Base-by-base conservation (phyloP, 331 rosid species). In the Saraca asoca region DNA sequence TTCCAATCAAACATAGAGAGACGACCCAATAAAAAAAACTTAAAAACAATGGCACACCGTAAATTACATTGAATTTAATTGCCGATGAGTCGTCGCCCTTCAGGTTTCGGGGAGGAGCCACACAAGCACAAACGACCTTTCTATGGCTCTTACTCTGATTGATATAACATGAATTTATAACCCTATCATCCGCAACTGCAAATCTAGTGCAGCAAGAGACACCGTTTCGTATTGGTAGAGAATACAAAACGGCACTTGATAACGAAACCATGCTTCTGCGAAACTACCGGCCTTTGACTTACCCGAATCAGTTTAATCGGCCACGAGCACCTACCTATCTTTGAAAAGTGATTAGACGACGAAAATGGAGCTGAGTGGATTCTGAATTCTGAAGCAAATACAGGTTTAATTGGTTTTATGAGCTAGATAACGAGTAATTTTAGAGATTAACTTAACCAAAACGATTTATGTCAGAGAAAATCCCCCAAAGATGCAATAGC, bases 101-200 rank as follows among this genome's bases (percentile, higher is more conserved):
- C 80, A 88, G 58, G 68, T 81, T 77, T 3, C 53, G 82, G 4
- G 96, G 83, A 66, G 97, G 88, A 55, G 89, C 97, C 85, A 85
- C 70, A 82, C 97, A 90, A 75, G 94, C 84, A 76, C 99, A 88
- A 4, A 79, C 58, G 64, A 83, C 57, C 50, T 80, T 84, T 38
- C 80, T 69, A 38, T 42, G 87, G 74, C 71, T 81, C 71, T 33
- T 76, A 24, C 12, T 74, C 68, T 48, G 82, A 31, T 74, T 75
- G 20, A 2, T 65, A 64, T 61, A 42, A 61, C 49, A 42, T 7
- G 78, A 57, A 66, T 24, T 70, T 13, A 51, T 46, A 29, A 51
- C 67, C 73, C 62, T 72, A 10, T n/a, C 69, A 66, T 49, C 52
- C 17, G 57, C 37, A 74, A 51, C 69, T 6, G 64, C 72, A 11